A percentile compares a stretch with the other conserved stretches of the same genome.
These are phyloP conservation scores for Toxoplasma gondii DNA, from an alignment of 169 alveolate genomes.

Conservation along the genomic window DNA sequence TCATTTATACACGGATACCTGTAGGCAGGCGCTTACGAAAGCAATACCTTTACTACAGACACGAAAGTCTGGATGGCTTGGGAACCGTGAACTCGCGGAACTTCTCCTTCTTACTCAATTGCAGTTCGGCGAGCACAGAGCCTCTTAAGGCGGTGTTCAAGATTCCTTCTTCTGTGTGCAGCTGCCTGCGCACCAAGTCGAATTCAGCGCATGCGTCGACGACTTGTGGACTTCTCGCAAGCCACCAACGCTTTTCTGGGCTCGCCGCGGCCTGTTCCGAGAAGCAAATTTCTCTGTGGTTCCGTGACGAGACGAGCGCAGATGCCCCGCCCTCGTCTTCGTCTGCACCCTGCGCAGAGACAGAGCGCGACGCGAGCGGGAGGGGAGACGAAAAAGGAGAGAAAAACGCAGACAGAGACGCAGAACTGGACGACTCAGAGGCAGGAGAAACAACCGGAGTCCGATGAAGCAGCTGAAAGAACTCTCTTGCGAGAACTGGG, in stretches of 20 bases:
- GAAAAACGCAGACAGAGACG: background rate
- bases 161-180: slow-evolving; percentile 18
- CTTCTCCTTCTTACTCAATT: background rate
- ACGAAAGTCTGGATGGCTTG: background rate
- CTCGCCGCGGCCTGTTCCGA: background rate
- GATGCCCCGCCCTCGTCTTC: background rate
- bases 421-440: background rate
- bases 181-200: background rate
- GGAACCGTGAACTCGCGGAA: background rate
- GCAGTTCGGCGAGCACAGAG: background rate
- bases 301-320: background rate
- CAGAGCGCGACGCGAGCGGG: background rate
- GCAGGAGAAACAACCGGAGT: background rate
- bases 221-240: background rate
- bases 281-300: background rate
- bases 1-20: background rate
- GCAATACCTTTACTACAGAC: background rate
- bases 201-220: background rate
- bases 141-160: background rate
- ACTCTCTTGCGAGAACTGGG: background rate
- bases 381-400: background rate
- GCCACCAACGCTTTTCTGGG: background rate
- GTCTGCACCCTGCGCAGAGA: background rate
- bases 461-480: background rate
- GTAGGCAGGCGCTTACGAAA: background rate